A percentile compares a stretch with the other conserved stretches of the same genome.
phyloP scores from a whole-genome alignment of 2,329 filamentous ascomycete genomes.

The Alternaria hordeiaustralica region DNA sequence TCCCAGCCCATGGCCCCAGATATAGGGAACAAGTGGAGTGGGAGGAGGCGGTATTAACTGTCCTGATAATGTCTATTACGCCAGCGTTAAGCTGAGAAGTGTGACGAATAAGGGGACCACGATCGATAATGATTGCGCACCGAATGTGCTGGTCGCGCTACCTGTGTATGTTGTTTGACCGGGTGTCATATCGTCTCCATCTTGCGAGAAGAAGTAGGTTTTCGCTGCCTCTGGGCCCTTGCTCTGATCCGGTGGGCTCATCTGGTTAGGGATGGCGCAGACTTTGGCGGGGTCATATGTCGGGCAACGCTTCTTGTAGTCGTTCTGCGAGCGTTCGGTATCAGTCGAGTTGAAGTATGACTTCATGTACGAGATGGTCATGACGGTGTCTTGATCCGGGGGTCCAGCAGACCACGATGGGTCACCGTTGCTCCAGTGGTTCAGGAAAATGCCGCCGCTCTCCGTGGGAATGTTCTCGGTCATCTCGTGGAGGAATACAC shows the following conservation, averaged over 20 bases:
- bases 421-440: constrained; percentile 82
- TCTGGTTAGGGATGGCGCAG: constrained; percentile 45
- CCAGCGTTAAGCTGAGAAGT: constrained; percentile 36
- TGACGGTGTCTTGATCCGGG: constrained; percentile 65
- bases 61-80: constrained; percentile 17
- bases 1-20: neutral
- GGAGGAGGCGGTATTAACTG: neutral
- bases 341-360: constrained; percentile 78
- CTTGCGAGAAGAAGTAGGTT: constrained; percentile 47
- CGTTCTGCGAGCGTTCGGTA: constrained; percentile 32
- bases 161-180: constrained; percentile 36
- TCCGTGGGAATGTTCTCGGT: constrained; percentile 62
- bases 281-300: constrained; percentile 36
- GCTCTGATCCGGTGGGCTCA: constrained; percentile 34
- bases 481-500: constrained; percentile 63
- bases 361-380: constrained; percentile 74
- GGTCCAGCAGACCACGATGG: constrained; percentile 74
- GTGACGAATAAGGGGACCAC: constrained; percentile 33
- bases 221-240: constrained; percentile 33
- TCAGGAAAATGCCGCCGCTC: constrained; percentile 71
- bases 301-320: constrained; percentile 41
- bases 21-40: neutral
- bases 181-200: constrained; percentile 31
- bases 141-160: constrained; percentile 25
- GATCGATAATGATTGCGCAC: constrained; percentile 24